Conservation (phyloP, 495 filamentous ascomycete genomes). For the Glarea lozoyensis region DNA sequence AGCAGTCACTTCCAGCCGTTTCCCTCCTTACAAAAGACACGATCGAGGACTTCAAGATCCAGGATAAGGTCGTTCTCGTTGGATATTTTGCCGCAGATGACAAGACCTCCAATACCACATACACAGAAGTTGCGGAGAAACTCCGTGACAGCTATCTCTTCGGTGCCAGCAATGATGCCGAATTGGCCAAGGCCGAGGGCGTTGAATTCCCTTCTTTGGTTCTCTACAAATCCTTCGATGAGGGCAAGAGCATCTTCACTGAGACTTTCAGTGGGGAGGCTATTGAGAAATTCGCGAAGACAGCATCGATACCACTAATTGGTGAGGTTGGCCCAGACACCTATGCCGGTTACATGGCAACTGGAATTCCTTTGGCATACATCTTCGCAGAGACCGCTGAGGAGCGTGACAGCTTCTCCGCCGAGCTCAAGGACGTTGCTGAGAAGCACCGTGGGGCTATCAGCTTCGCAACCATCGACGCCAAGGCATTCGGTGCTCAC, state of each 20-base stretch:
- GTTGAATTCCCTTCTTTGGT: slow-evolving; percentile 80
- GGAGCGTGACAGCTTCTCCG: slow-evolving; percentile 72
- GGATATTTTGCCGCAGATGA: slow-evolving; percentile 80
- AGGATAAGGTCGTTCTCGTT: slow-evolving; percentile 92
- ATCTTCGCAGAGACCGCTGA: slow-evolving; percentile 94
- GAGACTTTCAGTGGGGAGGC: slow-evolving; percentile 69
- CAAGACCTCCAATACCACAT: slow-evolving; percentile 75
- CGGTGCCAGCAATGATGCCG: slow-evolving; percentile 72
- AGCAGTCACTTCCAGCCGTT: slow-evolving; percentile 92
- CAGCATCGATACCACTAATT: slow-evolving; percentile 78
- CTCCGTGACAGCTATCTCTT: slow-evolving; percentile 90
- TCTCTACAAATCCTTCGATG: slow-evolving; percentile 96
- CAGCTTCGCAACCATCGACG: slow-evolving; percentile 98
- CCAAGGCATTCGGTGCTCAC: slow-evolving; percentile 89
- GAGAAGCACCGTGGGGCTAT: slow-evolving; percentile 71
- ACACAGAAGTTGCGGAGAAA: slow-evolving; percentile 68
- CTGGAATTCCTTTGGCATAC: slow-evolving; percentile 89
- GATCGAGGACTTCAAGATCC: slow-evolving; percentile 90
- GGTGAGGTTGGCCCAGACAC: slow-evolving; percentile 98
- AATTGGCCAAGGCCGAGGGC: slow-evolving; percentile 80
- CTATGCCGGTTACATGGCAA: slow-evolving; percentile 92
- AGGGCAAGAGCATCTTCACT: slow-evolving; percentile 80
- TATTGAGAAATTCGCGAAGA: slow-evolving; percentile 76
- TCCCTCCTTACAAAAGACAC: slow-evolving; percentile 70
- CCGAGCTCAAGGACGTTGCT: slow-evolving; percentile 54